Evolutionary conservation across 2,329 filamentous ascomycete species (phyloP), one percentile per base, ranked within the genome.

Genomic region (Talaromyces atroroseus): DNA sequence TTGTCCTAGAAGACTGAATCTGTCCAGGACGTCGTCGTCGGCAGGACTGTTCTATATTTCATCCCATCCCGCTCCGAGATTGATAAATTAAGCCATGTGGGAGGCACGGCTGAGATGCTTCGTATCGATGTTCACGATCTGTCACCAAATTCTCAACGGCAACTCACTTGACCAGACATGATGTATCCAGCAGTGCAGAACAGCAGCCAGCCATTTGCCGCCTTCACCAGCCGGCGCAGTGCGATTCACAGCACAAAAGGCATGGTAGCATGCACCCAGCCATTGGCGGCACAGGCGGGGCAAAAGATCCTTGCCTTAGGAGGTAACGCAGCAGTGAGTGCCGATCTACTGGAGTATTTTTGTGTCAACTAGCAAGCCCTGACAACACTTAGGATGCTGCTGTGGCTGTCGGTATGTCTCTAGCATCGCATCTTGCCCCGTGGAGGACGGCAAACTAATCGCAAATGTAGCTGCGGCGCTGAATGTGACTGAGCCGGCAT

Each of bases 401-500:
- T 7, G 89, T 97, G 3, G 92, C 92, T 42, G 89, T 36, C 32
- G 32, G 32, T 36, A 16, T 16, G 32, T 36, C 14, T 36, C 5
- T 36, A 36, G 5, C 5, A 3, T 36, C 14, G 95, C 59, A 87
- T 87, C 88, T 36, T 12, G 48, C 36, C 14, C 10, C 23, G 16
- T 18, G 38, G 20, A 24, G 18, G 20, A 3, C 21, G 21, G 2
- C 16, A 7, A 2, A 12, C 4, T 49, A 54, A 6, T 18, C 32
- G 16, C 14, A 24, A 44, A 58, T 50, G 51, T 49, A 89, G 92
- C 92, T 46, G 94, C 94, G 26, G 91, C 86, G 4, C 79, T 99
- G 56, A 97, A 96, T 74, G 83, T 97, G 68, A 96, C 92, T 0
- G 94, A 99, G 69, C 94, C 94, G 8, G 85, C 86, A 57, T 94